Percentiles rank a stretch among this genome's conserved stretches.
These are phyloP conservation scores for Syzygium aromaticum DNA, from an alignment of 345 rosid species.

Conservation along the genomic window DNA sequence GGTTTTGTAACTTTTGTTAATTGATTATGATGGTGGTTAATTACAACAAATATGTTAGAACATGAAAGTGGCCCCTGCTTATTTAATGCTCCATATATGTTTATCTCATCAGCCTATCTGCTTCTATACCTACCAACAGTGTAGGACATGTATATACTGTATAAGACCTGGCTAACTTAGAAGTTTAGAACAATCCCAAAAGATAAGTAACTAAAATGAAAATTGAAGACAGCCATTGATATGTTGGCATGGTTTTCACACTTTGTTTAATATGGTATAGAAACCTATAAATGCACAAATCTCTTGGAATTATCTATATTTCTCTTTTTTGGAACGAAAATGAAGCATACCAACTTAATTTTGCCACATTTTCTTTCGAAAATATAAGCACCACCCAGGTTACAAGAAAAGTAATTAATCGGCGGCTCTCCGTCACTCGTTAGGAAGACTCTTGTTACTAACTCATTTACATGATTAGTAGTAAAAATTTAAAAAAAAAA, in stretches of 20 bases:
- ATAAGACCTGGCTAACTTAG: not conserved
- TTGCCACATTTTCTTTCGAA: not conserved
- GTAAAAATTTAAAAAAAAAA: not conserved
- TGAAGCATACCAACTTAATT: not conserved
- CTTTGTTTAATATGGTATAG: not conserved
- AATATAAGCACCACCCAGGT: not conserved
- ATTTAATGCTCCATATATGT: not conserved
- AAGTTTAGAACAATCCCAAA: not conserved
- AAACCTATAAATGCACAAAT: not conserved
- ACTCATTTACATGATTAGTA: not conserved
- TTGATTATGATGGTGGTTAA: not conserved
- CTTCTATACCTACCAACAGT: not conserved
- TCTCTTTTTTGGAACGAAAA: not conserved
- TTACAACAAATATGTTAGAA: not conserved
- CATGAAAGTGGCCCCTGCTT: not conserved
- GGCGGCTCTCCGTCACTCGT: not conserved
- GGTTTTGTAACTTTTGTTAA: not conserved
- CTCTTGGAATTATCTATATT: not conserved
- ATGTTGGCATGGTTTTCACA: not conserved
- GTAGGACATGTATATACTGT: not conserved
- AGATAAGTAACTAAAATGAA: not conserved
- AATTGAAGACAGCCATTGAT: not conserved
- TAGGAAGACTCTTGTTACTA: not conserved
- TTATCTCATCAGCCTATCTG: not conserved
- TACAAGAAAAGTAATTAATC: not conserved